phyloP scores from a whole-genome alignment of 1,284 basidiomycete genomes.

The Trichosporon sp. region DNA sequence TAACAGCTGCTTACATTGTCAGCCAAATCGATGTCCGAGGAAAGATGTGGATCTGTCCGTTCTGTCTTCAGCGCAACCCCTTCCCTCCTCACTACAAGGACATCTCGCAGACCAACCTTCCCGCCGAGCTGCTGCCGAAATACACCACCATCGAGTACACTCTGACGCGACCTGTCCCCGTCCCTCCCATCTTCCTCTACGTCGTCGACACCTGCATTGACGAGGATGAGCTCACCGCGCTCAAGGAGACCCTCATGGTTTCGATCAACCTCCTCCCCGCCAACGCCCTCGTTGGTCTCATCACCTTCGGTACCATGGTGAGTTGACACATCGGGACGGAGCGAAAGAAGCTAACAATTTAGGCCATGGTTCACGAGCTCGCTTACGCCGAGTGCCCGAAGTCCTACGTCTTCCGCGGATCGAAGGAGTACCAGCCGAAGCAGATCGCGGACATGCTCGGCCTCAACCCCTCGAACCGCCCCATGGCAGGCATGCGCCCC shows the following conservation, averaged over 20 bases:
- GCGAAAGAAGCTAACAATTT: constrained; percentile 11
- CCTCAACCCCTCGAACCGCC: constrained; percentile 63
- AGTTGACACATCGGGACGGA: constrained; percentile 28
- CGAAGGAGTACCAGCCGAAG: constrained; percentile 97
- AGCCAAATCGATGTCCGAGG: constrained; percentile 98
- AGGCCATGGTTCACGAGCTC: constrained; percentile 98
- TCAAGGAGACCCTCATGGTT: constrained; percentile 89
- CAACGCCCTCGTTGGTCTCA: constrained; percentile 89
- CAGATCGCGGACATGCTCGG: constrained; percentile 99
- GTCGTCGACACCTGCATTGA: constrained; percentile 98
- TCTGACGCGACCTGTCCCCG: constrained; percentile 82
- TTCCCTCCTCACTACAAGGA: constrained; percentile 99
- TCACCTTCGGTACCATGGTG: constrained; percentile 97
- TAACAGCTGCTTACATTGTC: constrained; percentile 7
- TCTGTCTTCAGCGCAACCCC: constrained; percentile 93
- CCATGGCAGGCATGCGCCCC: constrained; percentile 62
- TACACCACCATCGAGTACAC: constrained; percentile 99
- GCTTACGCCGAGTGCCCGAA: constrained; percentile 96
- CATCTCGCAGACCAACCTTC: constrained; percentile 94
- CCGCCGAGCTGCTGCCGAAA: constrained; percentile 92
- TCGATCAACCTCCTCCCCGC: constrained; percentile 90
- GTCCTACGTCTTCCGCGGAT: constrained; percentile 97
- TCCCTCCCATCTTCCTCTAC: constrained; percentile 95
- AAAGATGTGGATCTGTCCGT: constrained; percentile 99
- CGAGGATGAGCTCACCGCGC: constrained; percentile 91